These are phyloP conservation scores for Sporobolomyces roseus DNA, from an alignment of 768 basidiomycete genomes.

Conservation along the genomic window DNA sequence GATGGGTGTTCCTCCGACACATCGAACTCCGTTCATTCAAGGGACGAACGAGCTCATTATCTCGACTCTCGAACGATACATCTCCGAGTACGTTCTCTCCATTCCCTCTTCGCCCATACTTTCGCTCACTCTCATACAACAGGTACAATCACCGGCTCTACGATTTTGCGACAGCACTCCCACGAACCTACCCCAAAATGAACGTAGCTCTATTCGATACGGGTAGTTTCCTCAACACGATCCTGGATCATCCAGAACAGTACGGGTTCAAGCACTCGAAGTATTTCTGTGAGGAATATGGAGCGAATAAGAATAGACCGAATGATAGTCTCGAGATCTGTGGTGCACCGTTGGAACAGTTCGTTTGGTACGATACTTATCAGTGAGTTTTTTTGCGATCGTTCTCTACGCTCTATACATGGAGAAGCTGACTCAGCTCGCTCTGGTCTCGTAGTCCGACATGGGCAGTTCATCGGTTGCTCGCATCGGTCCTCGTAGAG, in stretches of 20 bases:
- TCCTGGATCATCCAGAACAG: neutral
- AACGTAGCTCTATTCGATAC: slow-evolving; percentile 27
- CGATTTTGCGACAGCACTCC: neutral
- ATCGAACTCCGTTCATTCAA: slow-evolving; percentile 5
- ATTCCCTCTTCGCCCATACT: neutral
- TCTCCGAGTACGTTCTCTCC: neutral
- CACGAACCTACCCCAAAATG: neutral
- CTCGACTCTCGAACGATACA: neutral
- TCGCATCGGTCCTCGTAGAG: neutral
- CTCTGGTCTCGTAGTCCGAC: neutral
- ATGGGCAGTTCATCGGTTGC: slow-evolving; percentile 8
- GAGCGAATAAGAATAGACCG: neutral
- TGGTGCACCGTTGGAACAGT: neutral
- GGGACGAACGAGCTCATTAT: neutral
- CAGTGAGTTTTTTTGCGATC: slow-evolving; percentile 4
- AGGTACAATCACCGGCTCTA: slow-evolving; percentile 18
- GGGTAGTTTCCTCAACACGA: slow-evolving; percentile 11
- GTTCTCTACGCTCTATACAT: neutral
- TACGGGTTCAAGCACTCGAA: slow-evolving; percentile 19
- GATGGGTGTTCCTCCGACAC: slow-evolving; percentile 22
- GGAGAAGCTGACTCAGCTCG: neutral
- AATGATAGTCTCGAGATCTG: neutral
- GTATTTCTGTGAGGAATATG: slow-evolving; percentile 6
- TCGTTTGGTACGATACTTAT: slow-evolving; percentile 17
- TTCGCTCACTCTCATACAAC: neutral